Evolutionary conservation across 1,284 basidiomycete species (phyloP).

Genomic region (Cutaneotrichosporon curvatum): DNA sequence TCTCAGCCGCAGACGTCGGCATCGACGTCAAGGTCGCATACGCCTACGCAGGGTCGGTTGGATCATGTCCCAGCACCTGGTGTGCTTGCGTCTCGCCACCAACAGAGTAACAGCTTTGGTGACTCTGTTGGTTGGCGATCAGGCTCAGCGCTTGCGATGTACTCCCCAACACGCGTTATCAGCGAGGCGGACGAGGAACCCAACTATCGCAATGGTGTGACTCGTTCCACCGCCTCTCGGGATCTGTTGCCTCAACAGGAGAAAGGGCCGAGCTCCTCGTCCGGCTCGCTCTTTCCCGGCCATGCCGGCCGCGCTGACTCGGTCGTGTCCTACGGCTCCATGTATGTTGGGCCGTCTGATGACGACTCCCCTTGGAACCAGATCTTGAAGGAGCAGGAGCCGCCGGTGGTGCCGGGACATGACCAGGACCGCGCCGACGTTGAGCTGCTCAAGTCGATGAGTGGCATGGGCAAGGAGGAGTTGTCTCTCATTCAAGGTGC

Average conservation of each 20-base stretch:
- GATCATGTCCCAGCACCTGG: constrained; percentile 9
- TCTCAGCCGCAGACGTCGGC: too few species aligned
- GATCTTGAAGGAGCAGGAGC: constrained; percentile 3
- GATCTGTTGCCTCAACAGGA: not conserved
- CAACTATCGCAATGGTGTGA: too few species aligned
- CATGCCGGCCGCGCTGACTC: not conserved
- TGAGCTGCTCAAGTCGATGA: constrained; percentile 23
- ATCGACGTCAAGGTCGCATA: too few species aligned
- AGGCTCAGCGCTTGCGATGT: constrained; percentile 1
- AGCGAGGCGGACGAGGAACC: not conserved
- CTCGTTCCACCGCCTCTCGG: not conserved
- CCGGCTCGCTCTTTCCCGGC: not conserved
- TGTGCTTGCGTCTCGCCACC: too few species aligned
- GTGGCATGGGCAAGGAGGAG: constrained; percentile 34
- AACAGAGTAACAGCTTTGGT: constrained; percentile 7
- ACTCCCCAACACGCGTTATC: constrained; percentile 1
- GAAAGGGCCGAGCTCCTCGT: not conserved
- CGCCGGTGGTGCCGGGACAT: not conserved
- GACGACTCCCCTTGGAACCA: constrained; percentile 9
- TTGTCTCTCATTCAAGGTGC: constrained; percentile 29
- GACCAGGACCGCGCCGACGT: constrained; percentile 14
- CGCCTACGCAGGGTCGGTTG: too few species aligned
- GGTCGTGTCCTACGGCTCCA: constrained; percentile 9
- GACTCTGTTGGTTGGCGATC: constrained; percentile 1
- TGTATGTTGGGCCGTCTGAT: constrained; percentile 3